phyloP scores from a whole-genome alignment of 2,329 filamentous ascomycete species.

The Claviceps paspali region DNA sequence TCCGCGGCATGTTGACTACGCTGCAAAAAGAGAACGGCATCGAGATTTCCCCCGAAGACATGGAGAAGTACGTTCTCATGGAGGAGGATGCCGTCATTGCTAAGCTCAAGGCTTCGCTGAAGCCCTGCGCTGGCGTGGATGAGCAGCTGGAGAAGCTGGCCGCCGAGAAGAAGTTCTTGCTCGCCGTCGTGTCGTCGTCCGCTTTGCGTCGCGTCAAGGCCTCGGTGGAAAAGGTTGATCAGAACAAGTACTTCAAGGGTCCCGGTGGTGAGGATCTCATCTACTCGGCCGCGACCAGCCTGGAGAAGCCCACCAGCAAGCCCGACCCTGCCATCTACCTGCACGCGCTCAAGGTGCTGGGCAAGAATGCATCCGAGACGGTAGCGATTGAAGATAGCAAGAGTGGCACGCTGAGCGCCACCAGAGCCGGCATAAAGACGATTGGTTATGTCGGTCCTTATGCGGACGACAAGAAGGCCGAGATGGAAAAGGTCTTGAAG shows the following conservation, averaged over 20 bases:
- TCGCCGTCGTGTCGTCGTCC: slow-evolving; percentile 70
- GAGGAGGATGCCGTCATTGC: slow-evolving; percentile 76
- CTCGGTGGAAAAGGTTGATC: slow-evolving; percentile 62
- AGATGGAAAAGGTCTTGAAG: slow-evolving; percentile 47
- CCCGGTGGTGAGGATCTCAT: slow-evolving; percentile 42
- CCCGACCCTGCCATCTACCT: slow-evolving; percentile 83
- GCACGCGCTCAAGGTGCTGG: slow-evolving; percentile 57
- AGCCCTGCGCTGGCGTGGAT: slow-evolving; percentile 54
- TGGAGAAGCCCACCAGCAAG: slow-evolving; percentile 72
- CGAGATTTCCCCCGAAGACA: slow-evolving; percentile 48
- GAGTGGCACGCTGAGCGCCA: slow-evolving; percentile 60
- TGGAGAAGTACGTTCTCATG: slow-evolving; percentile 56
- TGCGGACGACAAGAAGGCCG: slow-evolving; percentile 39
- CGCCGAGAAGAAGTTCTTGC: slow-evolving; percentile 46
- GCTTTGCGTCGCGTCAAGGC: slow-evolving; percentile 65
- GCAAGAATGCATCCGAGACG: slow-evolving; percentile 54
- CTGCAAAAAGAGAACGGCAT: slow-evolving; percentile 67
- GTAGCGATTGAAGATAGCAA: slow-evolving; percentile 82
- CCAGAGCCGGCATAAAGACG: slow-evolving; percentile 62
- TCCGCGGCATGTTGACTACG: slow-evolving; percentile 74
- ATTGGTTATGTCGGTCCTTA: slow-evolving; percentile 81
- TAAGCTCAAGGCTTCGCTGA: slow-evolving; percentile 54
- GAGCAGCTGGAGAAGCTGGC: slow-evolving; percentile 50
- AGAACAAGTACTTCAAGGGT: slow-evolving; percentile 57
- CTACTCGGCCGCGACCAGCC: slow-evolving; percentile 68